Conservation (phyloP, 306 rosid species). For the Quercus berberidifolia region DNA sequence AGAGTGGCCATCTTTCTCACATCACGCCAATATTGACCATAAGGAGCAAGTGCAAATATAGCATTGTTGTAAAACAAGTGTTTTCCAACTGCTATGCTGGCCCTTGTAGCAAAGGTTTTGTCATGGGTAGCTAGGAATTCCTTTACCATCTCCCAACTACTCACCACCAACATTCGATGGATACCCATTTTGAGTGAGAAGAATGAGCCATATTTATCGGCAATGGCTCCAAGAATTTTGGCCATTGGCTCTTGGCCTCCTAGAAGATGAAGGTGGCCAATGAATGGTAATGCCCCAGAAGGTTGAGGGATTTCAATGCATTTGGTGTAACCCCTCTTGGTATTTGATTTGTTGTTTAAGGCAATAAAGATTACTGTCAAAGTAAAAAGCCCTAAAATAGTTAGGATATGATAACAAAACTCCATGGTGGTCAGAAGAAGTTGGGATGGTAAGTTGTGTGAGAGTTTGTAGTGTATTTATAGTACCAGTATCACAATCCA, state of each 20-base stretch:
- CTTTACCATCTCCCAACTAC: constrained; percentile 26
- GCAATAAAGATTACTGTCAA: neutral
- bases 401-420: neutral
- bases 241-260: constrained; percentile 16
- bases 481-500: neutral
- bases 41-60: constrained; percentile 41
- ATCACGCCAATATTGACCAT: constrained; percentile 64
- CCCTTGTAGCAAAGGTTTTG: constrained; percentile 34
- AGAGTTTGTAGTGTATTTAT: neutral
- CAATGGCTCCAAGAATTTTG: constrained; percentile 25
- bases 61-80: constrained; percentile 44
- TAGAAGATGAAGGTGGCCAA: constrained; percentile 47
- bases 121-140: constrained; percentile 37
- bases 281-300: constrained; percentile 30
- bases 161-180: constrained; percentile 30
- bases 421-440: neutral
- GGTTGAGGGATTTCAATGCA: constrained; percentile 13
- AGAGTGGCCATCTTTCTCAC: constrained; percentile 38
- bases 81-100: constrained; percentile 24
- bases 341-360: neutral
- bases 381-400: neutral
- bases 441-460: neutral
- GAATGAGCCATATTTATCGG: constrained; percentile 36
- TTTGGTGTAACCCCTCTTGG: neutral
- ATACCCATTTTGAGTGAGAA: constrained; percentile 32